Conservation (phyloP, 2,329 filamentous ascomycete species). For the Torrubiella hemipterigena region DNA sequence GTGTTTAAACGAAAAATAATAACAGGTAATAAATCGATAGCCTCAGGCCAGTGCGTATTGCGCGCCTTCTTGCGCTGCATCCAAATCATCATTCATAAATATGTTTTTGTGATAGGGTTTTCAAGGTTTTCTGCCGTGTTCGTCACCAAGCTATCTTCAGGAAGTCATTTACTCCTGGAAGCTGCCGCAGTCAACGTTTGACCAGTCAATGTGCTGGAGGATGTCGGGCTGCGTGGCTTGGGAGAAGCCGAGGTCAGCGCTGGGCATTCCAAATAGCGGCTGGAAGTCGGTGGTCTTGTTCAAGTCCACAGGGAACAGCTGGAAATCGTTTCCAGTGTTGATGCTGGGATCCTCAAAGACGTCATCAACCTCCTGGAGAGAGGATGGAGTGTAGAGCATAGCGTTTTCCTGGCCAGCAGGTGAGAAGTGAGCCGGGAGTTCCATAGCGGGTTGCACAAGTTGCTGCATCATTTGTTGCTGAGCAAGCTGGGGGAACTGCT, state of each 20-base stretch:
- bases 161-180: slow-evolving; percentile 17
- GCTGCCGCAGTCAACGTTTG: slow-evolving; percentile 17
- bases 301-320: slow-evolving; percentile 39
- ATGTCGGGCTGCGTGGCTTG: slow-evolving; percentile 41
- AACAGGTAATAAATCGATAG: too few species aligned
- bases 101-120: too few species aligned
- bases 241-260: slow-evolving; percentile 36
- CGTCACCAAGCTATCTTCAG: background rate
- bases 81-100: too few species aligned
- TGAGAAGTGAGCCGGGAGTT: slow-evolving; percentile 45
- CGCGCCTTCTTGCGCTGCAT: too few species aligned
- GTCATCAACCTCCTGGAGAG: slow-evolving; percentile 51
- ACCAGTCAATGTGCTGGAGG: slow-evolving; percentile 31
- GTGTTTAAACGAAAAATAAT: too few species aligned
- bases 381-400: slow-evolving; percentile 57
- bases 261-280: slow-evolving; percentile 37
- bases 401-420: slow-evolving; percentile 55
- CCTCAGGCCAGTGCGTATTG: too few species aligned
- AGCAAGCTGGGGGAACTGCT: slow-evolving; percentile 18
- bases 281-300: slow-evolving; percentile 29
- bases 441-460: slow-evolving; percentile 8
- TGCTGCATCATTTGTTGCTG: slow-evolving; percentile 6
- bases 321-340: slow-evolving; percentile 48
- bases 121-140: too few species aligned
- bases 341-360: slow-evolving; percentile 44